Evolutionary conservation across 495 filamentous ascomycete species (phyloP), one percentile per base, ranked within the genome.

Genomic region (Penicillium lividum): DNA sequence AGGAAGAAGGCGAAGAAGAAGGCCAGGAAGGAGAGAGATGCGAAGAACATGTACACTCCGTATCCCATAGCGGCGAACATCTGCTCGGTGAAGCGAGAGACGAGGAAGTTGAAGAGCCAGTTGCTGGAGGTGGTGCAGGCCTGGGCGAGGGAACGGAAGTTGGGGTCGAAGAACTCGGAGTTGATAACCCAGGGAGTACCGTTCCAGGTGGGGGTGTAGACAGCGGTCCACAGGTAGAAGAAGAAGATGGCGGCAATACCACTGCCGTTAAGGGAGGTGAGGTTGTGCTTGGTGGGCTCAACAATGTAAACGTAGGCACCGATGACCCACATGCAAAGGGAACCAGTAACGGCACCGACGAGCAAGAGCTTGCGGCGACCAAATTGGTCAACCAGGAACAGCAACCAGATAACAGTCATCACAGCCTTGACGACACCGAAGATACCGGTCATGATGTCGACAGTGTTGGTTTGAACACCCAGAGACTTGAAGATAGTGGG

Each of bases 21-120:
- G 27, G 85, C 86, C 11, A 83, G 61, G 11, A 89, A 76, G 85
- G 90, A 89, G 60, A 90, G 73, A 3, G 81, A 81, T 2, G 87
- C 87, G 61, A 92, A 92, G 78, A 91, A 90, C 71, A 90, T 89
- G 73, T 89, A 92, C 4, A 90, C 88, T 22, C 86, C 89, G 63
- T 88, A 89, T 31, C 77, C 78, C 81, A 90, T 88, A 38, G 73
- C 75, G 40, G 80, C 69, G 71, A 92, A 90, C 86, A 91, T 90
- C 65, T 92, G 86, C 22, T 86, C 85, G 5, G 87, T 90, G 72
- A 89, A 90, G 29, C 87, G 80, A 2, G 81, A 82, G 60, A 91
- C 77, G 62, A 90, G 81, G 73, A 90, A 91, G 74, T 90, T 89
- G 80, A 82, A 89, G 51, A 90, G 81, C 87, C 87, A 90, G 74